Base-by-base conservation (phyloP, 2,329 filamentous ascomycete genomes). In the Colletotrichum magnum region DNA sequence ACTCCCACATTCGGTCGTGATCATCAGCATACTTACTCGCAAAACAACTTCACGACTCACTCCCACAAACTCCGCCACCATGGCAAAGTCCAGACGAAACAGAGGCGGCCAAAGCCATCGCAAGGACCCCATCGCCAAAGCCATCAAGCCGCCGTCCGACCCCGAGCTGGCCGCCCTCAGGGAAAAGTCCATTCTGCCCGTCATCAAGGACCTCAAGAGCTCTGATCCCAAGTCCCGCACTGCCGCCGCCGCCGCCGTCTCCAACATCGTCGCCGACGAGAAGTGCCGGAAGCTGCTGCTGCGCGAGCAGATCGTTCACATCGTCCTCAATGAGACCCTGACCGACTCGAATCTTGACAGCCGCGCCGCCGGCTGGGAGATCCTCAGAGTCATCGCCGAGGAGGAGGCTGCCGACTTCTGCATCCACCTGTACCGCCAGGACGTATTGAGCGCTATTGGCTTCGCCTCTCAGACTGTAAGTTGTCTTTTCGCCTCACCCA, bases 381-480 rank as follows among this genome's bases (percentile, higher is more conserved):
- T 92, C 72, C 80, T 93, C 60, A 85, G 86, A 72, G 85, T 88
- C 50, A 82, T 93, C 61, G 87, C 86, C 2, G 82, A 87, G 71
- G 87, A 91, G 74, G 90, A 92, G 76, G 90, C 91, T 73, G 82
- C 86, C 13, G 90, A 92, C 74, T 92, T 92, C 68, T 90, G 89
- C 71, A 81, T 92, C 21, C 89, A 92, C 73, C 77, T 93, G 66
- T 92, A 86, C 74, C 82, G 90, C 51, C 81, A 87, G 32, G 90
- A 92, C 76, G 78, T 91, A 15, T 74, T 92, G 68, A 88, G 87
- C 32, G 88, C 89, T 21, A 84, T 92, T 67, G 85, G 88, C 66
- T 85, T 87, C 75, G 88, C 88, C 15, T 80, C 84, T 58, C 83
- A 83, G 60, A 83, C 83, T 70, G 87, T 90, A 76, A 77, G 84